These are phyloP conservation scores for Claviceps africana DNA, from an alignment of 2,329 filamentous ascomycete species.

Conservation along the genomic window DNA sequence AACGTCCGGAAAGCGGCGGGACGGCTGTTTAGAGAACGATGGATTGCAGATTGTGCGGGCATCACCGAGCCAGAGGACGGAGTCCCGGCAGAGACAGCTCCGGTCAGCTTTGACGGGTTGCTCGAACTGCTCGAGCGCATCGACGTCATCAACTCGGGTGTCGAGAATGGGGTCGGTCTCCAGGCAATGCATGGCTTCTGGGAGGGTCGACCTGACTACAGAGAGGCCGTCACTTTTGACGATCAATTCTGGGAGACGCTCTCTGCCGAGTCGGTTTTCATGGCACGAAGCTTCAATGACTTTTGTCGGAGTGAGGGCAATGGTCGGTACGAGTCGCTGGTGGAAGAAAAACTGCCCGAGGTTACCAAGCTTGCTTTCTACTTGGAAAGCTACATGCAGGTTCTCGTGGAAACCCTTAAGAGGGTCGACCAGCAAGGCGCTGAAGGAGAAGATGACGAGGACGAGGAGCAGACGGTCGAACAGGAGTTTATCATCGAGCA, in stretches of 20 bases:
- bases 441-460: constrained; percentile 35
- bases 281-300: constrained; percentile 85
- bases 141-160: constrained; percentile 79
- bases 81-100: constrained; percentile 39
- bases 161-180: constrained; percentile 77
- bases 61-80: constrained; percentile 45
- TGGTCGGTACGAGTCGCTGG: constrained; percentile 57
- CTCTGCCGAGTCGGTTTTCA: constrained; percentile 75
- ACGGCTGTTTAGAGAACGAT: constrained; percentile 82
- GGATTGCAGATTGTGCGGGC: constrained; percentile 89
- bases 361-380: constrained; percentile 83
- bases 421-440: constrained; percentile 40
- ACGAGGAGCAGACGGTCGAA: constrained; percentile 74
- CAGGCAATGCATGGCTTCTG: constrained; percentile 95
- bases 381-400: constrained; percentile 65
- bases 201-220: constrained; percentile 77
- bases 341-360: constrained; percentile 90
- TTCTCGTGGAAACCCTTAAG: constrained; percentile 49
- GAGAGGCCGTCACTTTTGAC: constrained; percentile 56
- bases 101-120: constrained; percentile 66
- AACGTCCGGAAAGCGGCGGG: constrained; percentile 85
- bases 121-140: constrained; percentile 87
- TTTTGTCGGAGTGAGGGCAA: constrained; percentile 68
- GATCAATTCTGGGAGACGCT: constrained; percentile 69
- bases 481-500: constrained; percentile 95